Percentiles rank a stretch among this genome's conserved stretches.
Conservation (phyloP, 1,284 basidiomycete genomes). For the Austroboletus novae-zelandiae region DNA sequence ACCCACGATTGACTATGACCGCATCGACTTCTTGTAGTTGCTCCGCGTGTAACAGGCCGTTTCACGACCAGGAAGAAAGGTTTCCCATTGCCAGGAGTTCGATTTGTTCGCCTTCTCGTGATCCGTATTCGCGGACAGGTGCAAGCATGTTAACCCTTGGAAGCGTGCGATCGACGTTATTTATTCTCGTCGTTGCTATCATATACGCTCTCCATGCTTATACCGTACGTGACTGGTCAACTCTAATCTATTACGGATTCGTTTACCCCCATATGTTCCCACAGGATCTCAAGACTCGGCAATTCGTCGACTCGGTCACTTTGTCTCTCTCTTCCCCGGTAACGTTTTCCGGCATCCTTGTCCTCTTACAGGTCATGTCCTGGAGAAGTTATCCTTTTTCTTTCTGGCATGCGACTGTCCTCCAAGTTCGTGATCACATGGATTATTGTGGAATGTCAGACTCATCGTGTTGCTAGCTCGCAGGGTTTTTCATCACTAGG, state of each 20-base stretch:
- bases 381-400: conserved; percentile 13
- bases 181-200: conserved; percentile 14
- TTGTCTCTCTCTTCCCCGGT: conserved; percentile 17
- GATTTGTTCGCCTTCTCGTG: background rate
- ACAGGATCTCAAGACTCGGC: conserved; percentile 19
- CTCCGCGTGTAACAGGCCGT: conserved; percentile 3
- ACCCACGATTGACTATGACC: background rate
- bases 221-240: conserved; percentile 16
- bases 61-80: conserved; percentile 6
- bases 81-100: conserved; percentile 1
- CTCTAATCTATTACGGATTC: background rate
- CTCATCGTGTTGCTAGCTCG: conserved; percentile 17
- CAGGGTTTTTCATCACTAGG: conserved; percentile 21
- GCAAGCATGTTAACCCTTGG: conserved; percentile 2
- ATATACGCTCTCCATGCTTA: conserved; percentile 15
- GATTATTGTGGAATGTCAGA: background rate
- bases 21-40: background rate
- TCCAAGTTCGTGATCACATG: conserved; percentile 21
- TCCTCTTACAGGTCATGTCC: conserved; percentile 9
- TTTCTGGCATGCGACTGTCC: conserved; percentile 22
- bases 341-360: conserved; percentile 14
- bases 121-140: conserved; percentile 2
- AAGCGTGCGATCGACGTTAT: conserved; percentile 11
- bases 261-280: conserved; percentile 1
- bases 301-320: conserved; percentile 11